Evolutionary conservation across 108 stramenopile genomes (phyloP), one percentile per base, ranked within the genome.

Genomic region (Nannochloropsis gaditana): DNA sequence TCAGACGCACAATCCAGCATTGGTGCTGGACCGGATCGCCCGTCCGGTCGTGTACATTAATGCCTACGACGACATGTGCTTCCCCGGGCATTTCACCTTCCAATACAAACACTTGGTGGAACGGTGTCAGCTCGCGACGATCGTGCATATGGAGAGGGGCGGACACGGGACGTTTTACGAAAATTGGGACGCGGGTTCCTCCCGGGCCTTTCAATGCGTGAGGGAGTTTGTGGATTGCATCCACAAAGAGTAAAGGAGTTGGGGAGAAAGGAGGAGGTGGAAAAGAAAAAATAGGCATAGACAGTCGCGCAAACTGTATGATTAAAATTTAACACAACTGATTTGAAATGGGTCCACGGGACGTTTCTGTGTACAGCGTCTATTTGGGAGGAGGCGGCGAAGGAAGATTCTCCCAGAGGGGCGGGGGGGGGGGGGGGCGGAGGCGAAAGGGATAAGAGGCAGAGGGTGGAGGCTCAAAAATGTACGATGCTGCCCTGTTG

Each of bases 1-100:
- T 73, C 59, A 73, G n/a, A 73, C 59, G 19, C 59, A 73, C n/a
- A 73, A 73, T n/a, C 59, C 59, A n/a, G 59, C 59, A n/a, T n/a
- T 73, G 59, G 59, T 73, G 19, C 59, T 73, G 19, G 59, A n/a
- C 6, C 15, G n/a, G 59, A 73, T 73, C n/a, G 59, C 59, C 6
- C 59, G 59, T n/a, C 59, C 59, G 5, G 59, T 73, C 19, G 59
- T 73, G 3, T 73, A 73, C 2, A 73, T 73, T 3, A 73, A 73
- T 73, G 59, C 59, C 3, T 73, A 73, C 59, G 59, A 73, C 6
- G 59, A 73, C n/a, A 73, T 73, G 59, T 73, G 59, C 59, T 73
- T 73, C 59, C 59, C 59, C 3, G 59, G 59, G 4, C 59, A 73
- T 73, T 73, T 73, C 8, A 73, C 59, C 59, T 73, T 73, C 59